Conservation (phyloP, 202 grass and related monocot species). For the Cymbopogon flexuosus region DNA sequence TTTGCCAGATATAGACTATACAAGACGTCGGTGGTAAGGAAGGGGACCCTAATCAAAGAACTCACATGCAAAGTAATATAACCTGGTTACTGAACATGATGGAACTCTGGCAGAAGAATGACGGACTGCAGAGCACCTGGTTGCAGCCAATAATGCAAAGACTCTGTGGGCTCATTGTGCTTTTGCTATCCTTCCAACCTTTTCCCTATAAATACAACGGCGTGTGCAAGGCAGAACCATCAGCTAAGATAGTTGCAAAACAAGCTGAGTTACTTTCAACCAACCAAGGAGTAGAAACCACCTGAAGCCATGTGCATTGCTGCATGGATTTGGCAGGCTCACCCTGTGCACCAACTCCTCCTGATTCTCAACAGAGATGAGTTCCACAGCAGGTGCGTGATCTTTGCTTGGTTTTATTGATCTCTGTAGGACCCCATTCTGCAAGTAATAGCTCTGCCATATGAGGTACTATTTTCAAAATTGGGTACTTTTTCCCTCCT, state of each 20-base stretch:
- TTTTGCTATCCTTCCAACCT: conserved; percentile 14
- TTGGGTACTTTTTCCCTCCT: background rate
- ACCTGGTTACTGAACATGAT: conserved; percentile 27
- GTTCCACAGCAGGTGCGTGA: conserved; percentile 57
- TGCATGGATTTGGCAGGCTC: conserved; percentile 90
- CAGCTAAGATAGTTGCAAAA: conserved; percentile 11
- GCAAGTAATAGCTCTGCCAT: background rate
- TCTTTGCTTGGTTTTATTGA: background rate
- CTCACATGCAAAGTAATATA: conserved; percentile 18
- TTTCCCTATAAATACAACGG: conserved; percentile 54
- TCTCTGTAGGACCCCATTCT: background rate
- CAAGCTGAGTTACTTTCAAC: background rate
- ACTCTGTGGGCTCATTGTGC: conserved; percentile 29
- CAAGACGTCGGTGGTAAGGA: conserved; percentile 5
- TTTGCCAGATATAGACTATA: conserved; percentile 1
- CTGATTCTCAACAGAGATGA: conserved; percentile 86
- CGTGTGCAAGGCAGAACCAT: conserved; percentile 8
- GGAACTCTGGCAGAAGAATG: conserved; percentile 32
- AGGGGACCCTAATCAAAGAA: conserved; percentile 6
- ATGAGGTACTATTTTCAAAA: background rate
- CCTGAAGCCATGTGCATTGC: conserved; percentile 74
- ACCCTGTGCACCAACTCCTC: conserved; percentile 67
- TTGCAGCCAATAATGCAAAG: conserved; percentile 33
- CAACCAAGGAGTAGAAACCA: conserved; percentile 27
- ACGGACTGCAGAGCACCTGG: conserved; percentile 28